Conservation (phyloP, 1,139 yeast species). For the Geotrichum phurueaensis region DNA sequence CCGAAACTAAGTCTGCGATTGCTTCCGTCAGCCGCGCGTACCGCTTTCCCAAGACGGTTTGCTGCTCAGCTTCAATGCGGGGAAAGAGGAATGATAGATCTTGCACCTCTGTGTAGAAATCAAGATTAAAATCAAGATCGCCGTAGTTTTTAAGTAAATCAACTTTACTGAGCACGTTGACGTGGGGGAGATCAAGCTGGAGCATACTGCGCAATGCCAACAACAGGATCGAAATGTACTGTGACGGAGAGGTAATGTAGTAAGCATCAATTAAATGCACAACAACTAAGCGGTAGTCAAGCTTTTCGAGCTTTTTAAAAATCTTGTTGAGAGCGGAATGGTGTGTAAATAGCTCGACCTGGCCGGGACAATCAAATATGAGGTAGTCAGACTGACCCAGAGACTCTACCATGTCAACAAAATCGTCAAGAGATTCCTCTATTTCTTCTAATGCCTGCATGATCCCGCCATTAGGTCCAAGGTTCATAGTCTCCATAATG, state of each 20-base stretch:
- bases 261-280: conserved; percentile 84
- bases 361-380: conserved; percentile 96
- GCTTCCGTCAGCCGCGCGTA: conserved; percentile 69
- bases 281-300: conserved; percentile 73
- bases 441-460: conserved; percentile 75
- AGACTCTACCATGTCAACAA: conserved; percentile 52
- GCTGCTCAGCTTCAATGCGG: conserved; percentile 61
- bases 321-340: conserved; percentile 74
- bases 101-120: conserved; percentile 88
- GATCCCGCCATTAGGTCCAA: conserved; percentile 95
- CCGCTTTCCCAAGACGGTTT: conserved; percentile 51
- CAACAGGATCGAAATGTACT: conserved; percentile 77
- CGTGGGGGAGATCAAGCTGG: conserved; percentile 85
- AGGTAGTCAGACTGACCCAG: conserved; percentile 63
- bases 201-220: conserved; percentile 88
- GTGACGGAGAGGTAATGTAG: conserved; percentile 80
- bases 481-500: conserved; percentile 70
- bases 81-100: conserved; percentile 69
- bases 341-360: conserved; percentile 90
- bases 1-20: conserved; percentile 78
- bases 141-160: conserved; percentile 72
- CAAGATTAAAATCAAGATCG: conserved; percentile 56
- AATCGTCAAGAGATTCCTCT: conserved; percentile 50
- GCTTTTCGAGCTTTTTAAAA: conserved; percentile 62
- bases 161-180: conserved; percentile 85